Conservation (phyloP, 2,329 filamentous ascomycete species). For the Colletotrichum lentis region DNA sequence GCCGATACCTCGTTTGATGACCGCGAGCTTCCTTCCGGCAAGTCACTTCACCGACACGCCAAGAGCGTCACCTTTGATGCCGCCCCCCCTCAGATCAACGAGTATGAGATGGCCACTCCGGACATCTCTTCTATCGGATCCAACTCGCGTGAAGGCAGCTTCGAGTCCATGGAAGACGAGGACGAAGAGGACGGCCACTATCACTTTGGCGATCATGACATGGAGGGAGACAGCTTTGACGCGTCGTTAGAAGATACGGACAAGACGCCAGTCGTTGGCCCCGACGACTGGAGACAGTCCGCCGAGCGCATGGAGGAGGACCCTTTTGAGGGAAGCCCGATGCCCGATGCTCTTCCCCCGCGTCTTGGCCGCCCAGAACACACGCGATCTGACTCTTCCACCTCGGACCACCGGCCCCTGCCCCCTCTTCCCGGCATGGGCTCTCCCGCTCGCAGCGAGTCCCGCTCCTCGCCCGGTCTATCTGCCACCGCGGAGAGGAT, state of each 20-base stretch:
- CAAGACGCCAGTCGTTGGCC: slow-evolving; percentile 97
- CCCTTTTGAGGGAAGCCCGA: slow-evolving; percentile 75
- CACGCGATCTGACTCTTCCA: slow-evolving; percentile 75
- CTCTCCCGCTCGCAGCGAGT: slow-evolving; percentile 53
- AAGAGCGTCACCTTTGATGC: slow-evolving; percentile 98
- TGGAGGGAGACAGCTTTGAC: slow-evolving; percentile 90
- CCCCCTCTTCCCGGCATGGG: slow-evolving; percentile 80
- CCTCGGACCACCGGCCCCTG: slow-evolving; percentile 79
- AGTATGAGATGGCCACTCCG: slow-evolving; percentile 97
- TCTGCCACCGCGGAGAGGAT: slow-evolving; percentile 77
- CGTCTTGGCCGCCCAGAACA: slow-evolving; percentile 61
- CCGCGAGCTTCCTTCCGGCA: slow-evolving; percentile 68
- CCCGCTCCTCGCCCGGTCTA: slow-evolving; percentile 68
- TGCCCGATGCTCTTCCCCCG: slow-evolving; percentile 62
- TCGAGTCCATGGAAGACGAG: slow-evolving; percentile 81
- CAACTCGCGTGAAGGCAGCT: slow-evolving; percentile 91
- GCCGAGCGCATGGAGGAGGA: slow-evolving; percentile 64
- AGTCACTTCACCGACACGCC: slow-evolving; percentile 79
- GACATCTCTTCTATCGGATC: slow-evolving; percentile 92
- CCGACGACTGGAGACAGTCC: slow-evolving; percentile 88
- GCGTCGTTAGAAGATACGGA: slow-evolving; percentile 94
- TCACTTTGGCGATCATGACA: slow-evolving; percentile 63
- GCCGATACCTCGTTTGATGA: slow-evolving; percentile 69
- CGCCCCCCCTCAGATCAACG: slow-evolving; percentile 91
- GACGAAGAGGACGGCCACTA: slow-evolving; percentile 60